phyloP scores from a whole-genome alignment of 345 rosid species.

The Boechera stricta region DNA sequence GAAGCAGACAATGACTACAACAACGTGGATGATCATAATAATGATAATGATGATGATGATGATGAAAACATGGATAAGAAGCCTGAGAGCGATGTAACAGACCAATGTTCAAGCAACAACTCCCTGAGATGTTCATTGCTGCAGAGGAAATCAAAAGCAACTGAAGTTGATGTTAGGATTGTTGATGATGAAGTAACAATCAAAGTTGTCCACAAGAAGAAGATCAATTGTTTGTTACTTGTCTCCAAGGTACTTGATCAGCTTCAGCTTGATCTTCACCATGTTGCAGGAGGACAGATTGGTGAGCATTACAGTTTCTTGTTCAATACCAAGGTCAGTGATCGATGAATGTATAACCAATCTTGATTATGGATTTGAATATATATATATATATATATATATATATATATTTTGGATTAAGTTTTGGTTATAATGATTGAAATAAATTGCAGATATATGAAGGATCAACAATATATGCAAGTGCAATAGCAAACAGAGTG shows the following conservation, averaged over 20 bases:
- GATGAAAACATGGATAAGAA: conserved; percentile 55
- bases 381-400: too few species aligned
- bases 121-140: conserved; percentile 86
- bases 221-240: conserved; percentile 73
- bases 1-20: conserved; percentile 46
- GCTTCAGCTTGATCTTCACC: conserved; percentile 82
- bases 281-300: conserved; percentile 85
- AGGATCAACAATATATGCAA: conserved; percentile 53
- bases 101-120: conserved; percentile 56
- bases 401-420: neutral
- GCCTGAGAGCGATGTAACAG: conserved; percentile 49
- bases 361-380: neutral
- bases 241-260: conserved; percentile 80
- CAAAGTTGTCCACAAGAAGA: conserved; percentile 81
- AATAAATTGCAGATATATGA: conserved; percentile 48
- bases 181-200: conserved; percentile 86
- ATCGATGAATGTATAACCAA: neutral
- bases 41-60: conserved; percentile 41
- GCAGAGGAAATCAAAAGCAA: conserved; percentile 82
- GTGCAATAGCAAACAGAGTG: conserved; percentile 53
- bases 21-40: conserved; percentile 12
- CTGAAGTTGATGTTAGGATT: conserved; percentile 87
- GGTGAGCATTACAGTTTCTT: conserved; percentile 83
- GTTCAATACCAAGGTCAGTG: conserved; percentile 77
- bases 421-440: conserved; percentile 18